phyloP scores from a whole-genome alignment of 805 yeast genomes.

The Candida suzukii region DNA sequence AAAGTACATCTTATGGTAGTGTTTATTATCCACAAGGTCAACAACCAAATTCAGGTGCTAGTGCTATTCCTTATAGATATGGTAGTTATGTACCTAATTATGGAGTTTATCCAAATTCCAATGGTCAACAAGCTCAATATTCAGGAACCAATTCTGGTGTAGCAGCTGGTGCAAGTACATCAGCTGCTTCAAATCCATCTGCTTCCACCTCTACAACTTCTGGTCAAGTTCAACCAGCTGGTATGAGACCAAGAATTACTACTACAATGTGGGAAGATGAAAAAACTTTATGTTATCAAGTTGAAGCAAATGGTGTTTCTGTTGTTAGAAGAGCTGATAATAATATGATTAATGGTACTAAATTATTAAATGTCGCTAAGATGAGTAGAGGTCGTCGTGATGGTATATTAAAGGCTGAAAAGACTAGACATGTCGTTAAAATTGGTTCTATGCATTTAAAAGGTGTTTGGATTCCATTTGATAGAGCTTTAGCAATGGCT shows the following conservation, averaged over 20 bases:
- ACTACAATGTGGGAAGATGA: constrained; percentile 77
- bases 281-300: constrained; percentile 64
- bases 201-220: constrained; percentile 2
- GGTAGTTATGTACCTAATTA: background rate
- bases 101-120: background rate
- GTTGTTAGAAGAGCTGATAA: constrained; percentile 67
- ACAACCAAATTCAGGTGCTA: constrained; percentile 1
- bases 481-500: constrained; percentile 62
- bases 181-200: background rate
- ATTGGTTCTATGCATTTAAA: constrained; percentile 72
- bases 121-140: background rate
- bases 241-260: constrained; percentile 50
- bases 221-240: constrained; percentile 25
- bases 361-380: constrained; percentile 59
- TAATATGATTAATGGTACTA: constrained; percentile 68
- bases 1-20: background rate
- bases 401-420: constrained; percentile 61
- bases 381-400: constrained; percentile 72
- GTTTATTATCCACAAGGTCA: constrained; percentile 2
- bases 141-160: background rate
- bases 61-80: background rate
- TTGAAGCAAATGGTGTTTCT: constrained; percentile 59
- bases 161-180: constrained; percentile 1
- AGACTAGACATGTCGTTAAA: constrained; percentile 61
- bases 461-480: constrained; percentile 75